Evolutionary conservation across 148 eudicot genomes (phyloP), one percentile per base, ranked within the genome.

Genomic region (Fagopyrum esculentum): DNA sequence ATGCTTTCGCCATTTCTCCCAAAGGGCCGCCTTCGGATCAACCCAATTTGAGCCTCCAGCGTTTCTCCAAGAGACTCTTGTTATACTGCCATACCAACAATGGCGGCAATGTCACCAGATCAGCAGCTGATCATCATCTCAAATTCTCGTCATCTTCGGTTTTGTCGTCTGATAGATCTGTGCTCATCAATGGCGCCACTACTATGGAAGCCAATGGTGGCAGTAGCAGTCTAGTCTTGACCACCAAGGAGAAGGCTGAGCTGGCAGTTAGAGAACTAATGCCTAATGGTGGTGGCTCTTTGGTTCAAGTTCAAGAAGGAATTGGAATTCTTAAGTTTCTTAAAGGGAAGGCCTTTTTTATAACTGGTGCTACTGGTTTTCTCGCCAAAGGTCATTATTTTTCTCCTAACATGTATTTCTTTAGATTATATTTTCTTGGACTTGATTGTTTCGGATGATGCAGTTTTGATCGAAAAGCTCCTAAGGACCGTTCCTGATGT

Each of bases 341-440:
- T 4, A 77, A 80, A 63, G 99, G 94, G 45, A 95, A 95, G 76
- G 51, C 80, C 43, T 88, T 92, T 71, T 86, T 95, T 71, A 75
- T 95, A 64, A 95, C 99, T 60, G 98, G 99, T 72, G 93, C 91
- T 76, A 95, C 99, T 74, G 99, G 99, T 2, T 95, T 95, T 77
- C 71, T 95, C 71, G 99, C 96, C 52, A 95, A 95, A 92, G 99
- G 99, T 92, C 9, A 7, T 52, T 0, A 45, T 13, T 43, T 40
- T 4, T 45, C 0, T 52, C 40, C 6, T 22, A 51, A 64, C 30
- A 22, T 46, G 29, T 75, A 52, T 9, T 8, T 60, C 5, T 19
- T 71, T 51, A 68, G 71, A 5, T 47, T 72, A 55, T 8, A 11
- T 75, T 26, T 55, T 55, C 6, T 47, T 47, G 19, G 10, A 22